Percentiles rank a stretch among this genome's conserved stretches.
phyloP scores from a whole-genome alignment of 768 basidiomycete genomes.

The Krasilnikovozyma curviuscula region DNA sequence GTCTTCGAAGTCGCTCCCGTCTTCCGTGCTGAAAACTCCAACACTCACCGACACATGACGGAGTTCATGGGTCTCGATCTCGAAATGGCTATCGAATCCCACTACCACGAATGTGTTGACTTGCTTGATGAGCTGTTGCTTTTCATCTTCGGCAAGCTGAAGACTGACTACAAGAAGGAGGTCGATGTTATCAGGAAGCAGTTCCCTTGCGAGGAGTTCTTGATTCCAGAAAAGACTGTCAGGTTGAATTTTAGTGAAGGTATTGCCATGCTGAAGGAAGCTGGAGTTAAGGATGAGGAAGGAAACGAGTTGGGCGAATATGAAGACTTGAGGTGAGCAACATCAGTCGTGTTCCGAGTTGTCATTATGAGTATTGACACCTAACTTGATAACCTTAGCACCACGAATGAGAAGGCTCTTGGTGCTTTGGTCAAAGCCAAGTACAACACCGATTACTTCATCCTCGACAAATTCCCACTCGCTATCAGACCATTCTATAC shows the following conservation, averaged over 20 bases:
- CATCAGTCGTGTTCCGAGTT: not conserved
- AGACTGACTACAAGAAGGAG: slow-evolving; percentile 56
- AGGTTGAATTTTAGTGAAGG: slow-evolving; percentile 72
- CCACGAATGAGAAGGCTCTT: slow-evolving; percentile 84
- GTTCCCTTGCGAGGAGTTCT: slow-evolving; percentile 90
- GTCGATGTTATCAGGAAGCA: slow-evolving; percentile 63
- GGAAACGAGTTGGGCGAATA: slow-evolving; percentile 37
- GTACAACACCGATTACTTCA: slow-evolving; percentile 95
- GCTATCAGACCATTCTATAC: slow-evolving; percentile 95
- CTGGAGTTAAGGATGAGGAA: slow-evolving; percentile 35
- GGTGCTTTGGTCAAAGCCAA: slow-evolving; percentile 77
- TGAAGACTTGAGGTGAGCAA: slow-evolving; percentile 56
- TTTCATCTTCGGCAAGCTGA: slow-evolving; percentile 65
- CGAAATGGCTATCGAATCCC: slow-evolving; percentile 96
- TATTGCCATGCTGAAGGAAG: slow-evolving; percentile 63
- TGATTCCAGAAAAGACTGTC: slow-evolving; percentile 76
- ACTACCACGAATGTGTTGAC: slow-evolving; percentile 95
- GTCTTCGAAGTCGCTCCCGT: slow-evolving; percentile 92
- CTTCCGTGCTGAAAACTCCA: slow-evolving; percentile 87
- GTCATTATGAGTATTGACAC: not conserved
- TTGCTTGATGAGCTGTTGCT: slow-evolving; percentile 71
- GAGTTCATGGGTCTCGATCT: slow-evolving; percentile 98
- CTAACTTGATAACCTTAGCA: slow-evolving; percentile 34
- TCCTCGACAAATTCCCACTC: slow-evolving; percentile 97
- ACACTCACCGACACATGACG: slow-evolving; percentile 93